Evolutionary conservation across 116 monocot species (phyloP).

Genomic region (Zostera marina): DNA sequence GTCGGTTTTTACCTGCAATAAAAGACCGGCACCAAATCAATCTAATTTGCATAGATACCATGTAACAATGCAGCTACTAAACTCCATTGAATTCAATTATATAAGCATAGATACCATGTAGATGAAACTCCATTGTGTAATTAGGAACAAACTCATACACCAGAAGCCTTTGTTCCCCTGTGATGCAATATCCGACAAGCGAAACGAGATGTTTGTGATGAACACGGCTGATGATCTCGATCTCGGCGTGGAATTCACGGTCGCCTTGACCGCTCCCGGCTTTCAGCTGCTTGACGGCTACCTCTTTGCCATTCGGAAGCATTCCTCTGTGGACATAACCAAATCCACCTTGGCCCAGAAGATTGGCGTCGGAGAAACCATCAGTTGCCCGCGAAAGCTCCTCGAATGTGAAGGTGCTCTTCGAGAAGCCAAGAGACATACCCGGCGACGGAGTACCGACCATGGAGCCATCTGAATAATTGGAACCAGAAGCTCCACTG

Average conservation of each 20-base stretch:
- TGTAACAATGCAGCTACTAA: slow-evolving; percentile 18
- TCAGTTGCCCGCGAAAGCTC: slow-evolving; percentile 37
- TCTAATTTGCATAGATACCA: slow-evolving; percentile 10
- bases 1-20: slow-evolving; percentile 2
- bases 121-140: slow-evolving; percentile 17
- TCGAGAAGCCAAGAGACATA: slow-evolving; percentile 15
- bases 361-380: slow-evolving; percentile 38
- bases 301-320: slow-evolving; percentile 38
- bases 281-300: slow-evolving; percentile 44
- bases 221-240: slow-evolving; percentile 53
- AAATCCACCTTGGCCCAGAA: slow-evolving; percentile 59
- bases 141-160: slow-evolving; percentile 14
- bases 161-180: slow-evolving; percentile 5
- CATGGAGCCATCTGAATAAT: slow-evolving; percentile 13
- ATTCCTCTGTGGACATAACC: slow-evolving; percentile 44
- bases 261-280: slow-evolving; percentile 53
- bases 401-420: slow-evolving; percentile 37
- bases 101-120: slow-evolving; percentile 13
- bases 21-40: neutral
- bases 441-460: slow-evolving; percentile 20
- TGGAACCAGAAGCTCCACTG: slow-evolving; percentile 29
- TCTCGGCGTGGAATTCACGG: slow-evolving; percentile 29
- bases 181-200: slow-evolving; percentile 9
- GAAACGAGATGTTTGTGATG: slow-evolving; percentile 39
- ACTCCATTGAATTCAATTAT: no score